phyloP scores from a whole-genome alignment of 305 asterid genomes.

The Rubia peregrina region DNA sequence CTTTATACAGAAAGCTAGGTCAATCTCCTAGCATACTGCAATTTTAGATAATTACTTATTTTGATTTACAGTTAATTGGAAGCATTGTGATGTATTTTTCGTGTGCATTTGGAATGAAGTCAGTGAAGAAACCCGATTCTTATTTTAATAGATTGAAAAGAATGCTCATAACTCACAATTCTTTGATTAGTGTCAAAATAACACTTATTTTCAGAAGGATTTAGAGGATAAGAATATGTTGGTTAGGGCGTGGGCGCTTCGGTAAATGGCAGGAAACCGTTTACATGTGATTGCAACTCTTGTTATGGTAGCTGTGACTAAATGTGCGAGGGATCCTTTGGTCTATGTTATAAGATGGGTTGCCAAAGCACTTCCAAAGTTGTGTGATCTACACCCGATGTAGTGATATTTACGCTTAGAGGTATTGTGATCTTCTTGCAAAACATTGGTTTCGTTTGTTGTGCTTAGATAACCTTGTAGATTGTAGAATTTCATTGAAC shows the following conservation, averaged over 20 bases:
- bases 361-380: no score
- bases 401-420: no score
- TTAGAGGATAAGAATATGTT: conserved; percentile 84
- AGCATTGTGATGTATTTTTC: neutral
- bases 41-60: neutral
- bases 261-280: conserved; percentile 97
- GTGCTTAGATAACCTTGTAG: no score
- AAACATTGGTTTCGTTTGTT: no score
- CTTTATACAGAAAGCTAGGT: conserved; percentile 91
- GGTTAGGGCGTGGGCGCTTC: conserved; percentile 96
- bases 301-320: conserved; percentile 23
- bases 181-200: conserved; percentile 68
- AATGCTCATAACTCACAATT: no score
- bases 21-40: neutral
- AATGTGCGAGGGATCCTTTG: no score
- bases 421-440: no score
- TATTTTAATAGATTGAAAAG: no score
- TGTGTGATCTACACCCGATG: no score
- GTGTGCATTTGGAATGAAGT: neutral
- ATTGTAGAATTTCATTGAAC: no score
- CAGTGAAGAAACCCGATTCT: no score
- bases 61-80: neutral
- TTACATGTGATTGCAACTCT: conserved; percentile 77
- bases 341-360: no score
- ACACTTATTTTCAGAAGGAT: conserved; percentile 81